Evolutionary conservation across 176 grass and related monocot species (phyloP).

Genomic region (Lolium multiflorum): DNA sequence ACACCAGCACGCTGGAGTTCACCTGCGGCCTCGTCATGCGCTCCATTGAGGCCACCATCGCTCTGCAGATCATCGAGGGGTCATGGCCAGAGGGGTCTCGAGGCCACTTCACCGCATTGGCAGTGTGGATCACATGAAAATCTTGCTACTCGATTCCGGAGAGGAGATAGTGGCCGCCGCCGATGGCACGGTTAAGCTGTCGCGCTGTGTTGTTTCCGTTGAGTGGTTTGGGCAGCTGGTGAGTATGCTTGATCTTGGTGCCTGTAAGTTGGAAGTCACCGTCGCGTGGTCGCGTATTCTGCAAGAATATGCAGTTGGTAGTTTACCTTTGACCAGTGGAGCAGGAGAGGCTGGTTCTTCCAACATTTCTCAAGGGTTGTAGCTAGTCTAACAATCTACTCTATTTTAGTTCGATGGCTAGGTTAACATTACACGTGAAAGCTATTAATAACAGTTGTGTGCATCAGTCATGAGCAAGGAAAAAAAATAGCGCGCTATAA

Average conservation of each 20-base stretch:
- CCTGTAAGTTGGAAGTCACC: background rate
- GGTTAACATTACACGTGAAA: no score
- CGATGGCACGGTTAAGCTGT: background rate
- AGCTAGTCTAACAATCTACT: no score
- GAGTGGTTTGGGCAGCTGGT: background rate
- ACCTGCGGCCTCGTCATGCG: background rate
- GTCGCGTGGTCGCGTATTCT: background rate
- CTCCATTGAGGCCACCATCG: background rate
- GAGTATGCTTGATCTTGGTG: background rate
- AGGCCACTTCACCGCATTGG: background rate
- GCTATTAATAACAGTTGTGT: no score
- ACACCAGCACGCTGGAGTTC: background rate
- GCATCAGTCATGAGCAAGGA: no score
- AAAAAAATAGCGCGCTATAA: no score
- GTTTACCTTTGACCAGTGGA: background rate
- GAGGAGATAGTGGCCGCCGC: background rate
- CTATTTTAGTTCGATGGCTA: no score
- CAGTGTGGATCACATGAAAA: background rate
- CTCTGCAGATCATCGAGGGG: background rate
- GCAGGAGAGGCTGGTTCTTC: background rate
- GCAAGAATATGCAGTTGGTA: background rate
- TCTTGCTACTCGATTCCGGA: background rate
- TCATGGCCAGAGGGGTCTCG: background rate
- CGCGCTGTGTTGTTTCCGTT: background rate
- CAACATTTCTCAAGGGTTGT: no score